Conservation (phyloP, 78 protist genomes). For the Chrysochromulina parva region DNA sequence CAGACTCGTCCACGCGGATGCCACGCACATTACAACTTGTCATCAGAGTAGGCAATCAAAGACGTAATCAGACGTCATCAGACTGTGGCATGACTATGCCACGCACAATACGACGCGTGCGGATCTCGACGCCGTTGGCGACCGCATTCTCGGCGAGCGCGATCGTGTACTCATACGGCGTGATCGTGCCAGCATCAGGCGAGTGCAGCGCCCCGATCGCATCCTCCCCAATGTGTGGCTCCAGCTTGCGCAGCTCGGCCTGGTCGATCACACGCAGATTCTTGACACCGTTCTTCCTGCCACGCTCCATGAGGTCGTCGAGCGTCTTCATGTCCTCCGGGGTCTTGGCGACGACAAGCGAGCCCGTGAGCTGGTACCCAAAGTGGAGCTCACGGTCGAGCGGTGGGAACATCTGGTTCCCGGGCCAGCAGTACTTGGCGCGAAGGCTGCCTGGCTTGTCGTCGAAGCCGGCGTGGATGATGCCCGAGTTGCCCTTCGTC, state of each 20-base stretch:
- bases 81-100: background rate
- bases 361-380: conserved; percentile 54
- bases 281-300: conserved; percentile 65
- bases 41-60: too few species aligned
- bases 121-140: conserved; percentile 43
- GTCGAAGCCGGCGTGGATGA: conserved; percentile 77
- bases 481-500: conserved; percentile 66
- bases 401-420: conserved; percentile 46
- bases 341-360: conserved; percentile 60
- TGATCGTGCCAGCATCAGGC: conserved; percentile 61
- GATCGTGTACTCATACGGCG: conserved; percentile 31
- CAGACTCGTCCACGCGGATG: too few species aligned
- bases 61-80: too few species aligned
- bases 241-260: conserved; percentile 35
- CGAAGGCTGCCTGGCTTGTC: conserved; percentile 62
- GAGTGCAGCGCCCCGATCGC: conserved; percentile 60
- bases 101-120: background rate
- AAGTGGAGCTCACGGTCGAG: conserved; percentile 48
- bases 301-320: conserved; percentile 52
- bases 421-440: conserved; percentile 60
- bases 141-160: conserved; percentile 36
- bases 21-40: too few species aligned
- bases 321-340: conserved; percentile 36
- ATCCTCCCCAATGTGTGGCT: conserved; percentile 16
- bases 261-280: conserved; percentile 40